Evolutionary conservation across 257 asterid genomes (phyloP).

Genomic region (Przewalskia tangutica): DNA sequence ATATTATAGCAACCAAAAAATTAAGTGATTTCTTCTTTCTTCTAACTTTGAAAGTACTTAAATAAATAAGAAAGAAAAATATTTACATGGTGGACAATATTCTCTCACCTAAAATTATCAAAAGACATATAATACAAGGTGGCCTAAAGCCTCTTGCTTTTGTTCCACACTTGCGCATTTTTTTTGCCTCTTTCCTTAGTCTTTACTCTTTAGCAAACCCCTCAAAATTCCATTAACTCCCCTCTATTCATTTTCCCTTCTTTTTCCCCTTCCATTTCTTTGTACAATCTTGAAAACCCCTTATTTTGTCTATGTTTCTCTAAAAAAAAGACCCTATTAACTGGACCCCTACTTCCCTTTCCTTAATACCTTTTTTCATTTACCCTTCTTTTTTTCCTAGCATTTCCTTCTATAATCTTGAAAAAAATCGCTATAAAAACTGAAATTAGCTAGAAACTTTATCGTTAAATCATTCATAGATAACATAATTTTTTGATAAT

Average conservation of each 20-base stretch:
- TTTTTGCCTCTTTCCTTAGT: neutral
- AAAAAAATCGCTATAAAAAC: too few relatives aligned
- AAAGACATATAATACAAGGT: constrained; percentile 10
- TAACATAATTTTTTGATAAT: too few relatives aligned
- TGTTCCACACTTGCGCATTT: neutral
- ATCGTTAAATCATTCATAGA: too few relatives aligned
- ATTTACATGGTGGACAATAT: neutral
- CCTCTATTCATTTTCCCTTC: neutral
- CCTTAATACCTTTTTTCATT: too few relatives aligned
- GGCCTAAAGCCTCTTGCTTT: neutral
- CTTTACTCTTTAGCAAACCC: neutral
- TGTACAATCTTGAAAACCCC: neutral
- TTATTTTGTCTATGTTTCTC: neutral
- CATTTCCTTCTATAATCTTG: too few relatives aligned
- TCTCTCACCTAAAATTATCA: constrained; percentile 1
- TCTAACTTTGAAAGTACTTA: too few relatives aligned
- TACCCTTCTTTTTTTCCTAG: too few relatives aligned
- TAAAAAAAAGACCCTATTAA: too few relatives aligned
- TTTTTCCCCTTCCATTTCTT: neutral
- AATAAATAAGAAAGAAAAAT: neutral
- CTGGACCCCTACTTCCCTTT: neutral
- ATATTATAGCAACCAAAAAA: too few relatives aligned
- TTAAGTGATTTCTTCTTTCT: too few relatives aligned
- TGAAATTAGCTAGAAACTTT: too few relatives aligned
- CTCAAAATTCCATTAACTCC: neutral